Conservation (phyloP, 805 yeast species). For the Lachancea meyersii region DNA sequence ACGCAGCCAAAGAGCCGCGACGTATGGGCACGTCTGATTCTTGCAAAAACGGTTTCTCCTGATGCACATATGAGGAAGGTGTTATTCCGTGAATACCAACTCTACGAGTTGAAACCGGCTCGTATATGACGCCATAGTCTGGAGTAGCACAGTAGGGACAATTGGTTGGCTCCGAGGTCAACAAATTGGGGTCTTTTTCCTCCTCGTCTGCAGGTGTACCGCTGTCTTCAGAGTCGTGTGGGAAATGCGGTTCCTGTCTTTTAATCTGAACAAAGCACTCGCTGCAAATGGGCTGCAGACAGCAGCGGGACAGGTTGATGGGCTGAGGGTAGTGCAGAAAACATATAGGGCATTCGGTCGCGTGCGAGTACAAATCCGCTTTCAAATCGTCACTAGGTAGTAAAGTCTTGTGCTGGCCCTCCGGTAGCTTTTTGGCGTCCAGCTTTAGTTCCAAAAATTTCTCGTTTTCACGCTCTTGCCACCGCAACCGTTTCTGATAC, state of each 20-base stretch:
- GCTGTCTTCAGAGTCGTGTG: slow-evolving; percentile 56
- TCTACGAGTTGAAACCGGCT: slow-evolving; percentile 48
- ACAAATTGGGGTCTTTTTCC: slow-evolving; percentile 46
- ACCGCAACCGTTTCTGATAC: slow-evolving; percentile 38
- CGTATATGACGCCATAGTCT: slow-evolving; percentile 77
- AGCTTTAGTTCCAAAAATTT: slow-evolving; percentile 50
- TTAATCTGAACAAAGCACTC: slow-evolving; percentile 96
- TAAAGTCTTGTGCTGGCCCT: slow-evolving; percentile 39
- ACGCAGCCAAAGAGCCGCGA: slow-evolving; percentile 56
- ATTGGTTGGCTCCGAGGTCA: slow-evolving; percentile 79
- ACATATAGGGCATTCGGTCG: slow-evolving; percentile 90
- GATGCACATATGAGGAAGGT: slow-evolving; percentile 38
- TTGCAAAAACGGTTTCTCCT: neutral
- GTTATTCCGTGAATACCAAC: slow-evolving; percentile 53
- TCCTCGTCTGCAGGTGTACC: slow-evolving; percentile 30
- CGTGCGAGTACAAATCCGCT: slow-evolving; percentile 55
- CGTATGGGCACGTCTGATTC: slow-evolving; percentile 18
- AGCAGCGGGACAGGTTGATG: slow-evolving; percentile 77
- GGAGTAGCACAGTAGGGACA: slow-evolving; percentile 93
- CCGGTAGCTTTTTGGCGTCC: slow-evolving; percentile 35
- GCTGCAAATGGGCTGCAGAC: slow-evolving; percentile 88
- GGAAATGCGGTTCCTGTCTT: slow-evolving; percentile 84
- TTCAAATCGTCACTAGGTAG: slow-evolving; percentile 38
- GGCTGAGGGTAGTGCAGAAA: slow-evolving; percentile 77
- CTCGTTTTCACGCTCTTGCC: slow-evolving; percentile 54